These are phyloP conservation scores for Phytophthora niederhauseri DNA, from an alignment of 352 stramenopile species.

Conservation along the genomic window DNA sequence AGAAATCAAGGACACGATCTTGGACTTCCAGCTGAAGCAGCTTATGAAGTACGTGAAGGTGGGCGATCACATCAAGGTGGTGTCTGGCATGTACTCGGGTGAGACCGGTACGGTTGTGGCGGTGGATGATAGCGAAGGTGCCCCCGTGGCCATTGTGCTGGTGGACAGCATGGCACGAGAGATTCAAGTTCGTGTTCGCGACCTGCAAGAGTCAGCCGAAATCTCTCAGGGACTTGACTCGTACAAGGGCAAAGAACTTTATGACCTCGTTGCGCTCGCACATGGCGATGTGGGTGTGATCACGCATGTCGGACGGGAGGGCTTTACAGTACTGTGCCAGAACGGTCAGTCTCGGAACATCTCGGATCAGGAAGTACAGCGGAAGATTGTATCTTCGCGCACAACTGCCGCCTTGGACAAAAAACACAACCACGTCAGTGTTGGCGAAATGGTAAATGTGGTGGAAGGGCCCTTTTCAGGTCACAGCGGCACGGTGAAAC, in stretches of 20 bases:
- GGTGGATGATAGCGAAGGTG: slow-evolving; percentile 84
- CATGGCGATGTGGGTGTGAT: slow-evolving; percentile 92
- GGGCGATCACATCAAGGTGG: slow-evolving; percentile 93
- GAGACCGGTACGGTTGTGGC: slow-evolving; percentile 91
- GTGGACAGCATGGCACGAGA: slow-evolving; percentile 92
- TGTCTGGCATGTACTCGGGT: slow-evolving; percentile 89
- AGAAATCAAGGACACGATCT: slow-evolving; percentile 92
- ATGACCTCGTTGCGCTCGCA: slow-evolving; percentile 87
- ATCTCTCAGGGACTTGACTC: slow-evolving; percentile 90
- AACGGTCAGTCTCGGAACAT: slow-evolving; percentile 85
- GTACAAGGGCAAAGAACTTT: slow-evolving; percentile 91
- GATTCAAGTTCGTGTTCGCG: slow-evolving; percentile 91
- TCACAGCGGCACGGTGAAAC: slow-evolving; percentile 91
- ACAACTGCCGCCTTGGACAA: slow-evolving; percentile 86
- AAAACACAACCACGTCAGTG: slow-evolving; percentile 90
- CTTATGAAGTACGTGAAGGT: slow-evolving; percentile 93
- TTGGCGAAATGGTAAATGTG: slow-evolving; percentile 91
- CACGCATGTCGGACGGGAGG: slow-evolving; percentile 89
- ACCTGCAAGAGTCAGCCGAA: slow-evolving; percentile 90
- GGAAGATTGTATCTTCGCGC: slow-evolving; percentile 86
- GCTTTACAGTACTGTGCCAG: slow-evolving; percentile 88
- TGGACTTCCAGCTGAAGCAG: slow-evolving; percentile 91
- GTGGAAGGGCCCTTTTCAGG: slow-evolving; percentile 83
- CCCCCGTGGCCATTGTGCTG: slow-evolving; percentile 87
- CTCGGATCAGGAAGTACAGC: slow-evolving; percentile 90